A percentile compares a stretch with the other conserved stretches of the same genome.
Evolutionary conservation across 2,329 filamentous ascomycete species (phyloP).

Genomic region (Penicillium freii): DNA sequence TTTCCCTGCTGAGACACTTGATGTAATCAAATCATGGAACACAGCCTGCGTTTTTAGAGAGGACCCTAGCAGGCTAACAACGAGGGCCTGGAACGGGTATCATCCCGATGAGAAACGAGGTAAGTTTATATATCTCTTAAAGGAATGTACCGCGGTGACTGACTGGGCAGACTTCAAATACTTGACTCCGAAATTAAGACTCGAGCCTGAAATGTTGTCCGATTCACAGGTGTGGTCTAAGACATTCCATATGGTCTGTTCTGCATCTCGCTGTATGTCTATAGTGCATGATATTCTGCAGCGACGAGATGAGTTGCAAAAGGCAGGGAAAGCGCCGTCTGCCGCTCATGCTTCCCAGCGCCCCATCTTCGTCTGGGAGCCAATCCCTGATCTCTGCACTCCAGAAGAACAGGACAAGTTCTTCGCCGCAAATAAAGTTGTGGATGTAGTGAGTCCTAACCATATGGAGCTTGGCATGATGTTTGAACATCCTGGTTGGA

Average conservation of each 20-base stretch:
- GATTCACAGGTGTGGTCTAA: constrained; percentile 65
- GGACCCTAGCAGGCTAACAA: constrained; percentile 69
- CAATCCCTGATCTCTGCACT: constrained; percentile 82
- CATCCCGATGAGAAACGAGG: constrained; percentile 65
- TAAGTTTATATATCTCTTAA: constrained; percentile 16
- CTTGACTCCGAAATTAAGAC: constrained; percentile 76
- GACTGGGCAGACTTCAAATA: constrained; percentile 71
- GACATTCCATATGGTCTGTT: constrained; percentile 86
- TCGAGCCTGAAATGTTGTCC: constrained; percentile 71
- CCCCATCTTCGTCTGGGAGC: constrained; percentile 90
- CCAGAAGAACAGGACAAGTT: constrained; percentile 60
- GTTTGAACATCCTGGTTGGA: constrained; percentile 60
- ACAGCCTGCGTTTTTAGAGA: constrained; percentile 70
- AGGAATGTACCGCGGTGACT: constrained; percentile 2
- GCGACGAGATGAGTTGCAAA: constrained; percentile 43
- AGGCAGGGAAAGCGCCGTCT: constrained; percentile 28
- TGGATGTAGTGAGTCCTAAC: constrained; percentile 73
- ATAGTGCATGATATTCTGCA: constrained; percentile 69
- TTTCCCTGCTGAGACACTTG: constrained; percentile 67
- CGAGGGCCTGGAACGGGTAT: constrained; percentile 91
- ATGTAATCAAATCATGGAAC: constrained; percentile 69
- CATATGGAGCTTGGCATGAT: constrained; percentile 84
- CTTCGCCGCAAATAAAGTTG: constrained; percentile 51
- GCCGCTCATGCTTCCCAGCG: constrained; percentile 44
- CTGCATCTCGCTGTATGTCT: constrained; percentile 70